Base-by-base conservation (phyloP, 768 basidiomycete genomes). In the Tricholoma sp. region DNA sequence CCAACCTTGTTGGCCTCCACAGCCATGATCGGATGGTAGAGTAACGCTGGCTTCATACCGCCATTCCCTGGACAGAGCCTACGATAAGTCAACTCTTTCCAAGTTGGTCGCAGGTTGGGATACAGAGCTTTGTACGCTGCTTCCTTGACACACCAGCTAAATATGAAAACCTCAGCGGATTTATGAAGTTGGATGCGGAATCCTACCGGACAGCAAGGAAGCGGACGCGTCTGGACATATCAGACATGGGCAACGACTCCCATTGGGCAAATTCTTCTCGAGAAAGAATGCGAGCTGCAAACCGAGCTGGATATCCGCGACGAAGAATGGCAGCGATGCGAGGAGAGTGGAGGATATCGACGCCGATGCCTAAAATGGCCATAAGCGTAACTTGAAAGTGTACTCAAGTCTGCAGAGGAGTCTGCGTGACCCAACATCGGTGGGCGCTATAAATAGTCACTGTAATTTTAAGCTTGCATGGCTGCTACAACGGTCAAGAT, bases 101-200 rank as follows among this genome's bases (percentile, higher is more conserved):
- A 94, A 6, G 80, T 82, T 15, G 88, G 82, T 32, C 64, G 73
- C 41, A 79, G 65, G 17, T 57, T 31, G 0, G 91, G 91, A 66
- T 83, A 91, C 57, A 92, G 65, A 0, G 91, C 92, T 65, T 94
- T 94, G 74, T 93, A 94, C 0, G 85, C 84, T 0, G 92, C 89
- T 69, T 94, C 92, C 62, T 94, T 94, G 17, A 89, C 80, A 32
- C 83, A 76, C 89, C 90, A 94, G 13, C 91, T 94, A 61, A 3
- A 28, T 17, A 49, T 42, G 29, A 4, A 57, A 54, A 28, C 58
- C 28, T 63, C 34, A 50, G 20, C 24, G 12, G 32, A 13, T 18
- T 41, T 13, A 17, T 37, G 11, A 31, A 39, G 17, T 17, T 5
- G 32, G 50, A 31, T 9, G 31, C 12, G 52, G 34, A n/a, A 49